phyloP scores from a whole-genome alignment of 192 early-diverging fungal genomes.

The Entomortierella lignicola region DNA sequence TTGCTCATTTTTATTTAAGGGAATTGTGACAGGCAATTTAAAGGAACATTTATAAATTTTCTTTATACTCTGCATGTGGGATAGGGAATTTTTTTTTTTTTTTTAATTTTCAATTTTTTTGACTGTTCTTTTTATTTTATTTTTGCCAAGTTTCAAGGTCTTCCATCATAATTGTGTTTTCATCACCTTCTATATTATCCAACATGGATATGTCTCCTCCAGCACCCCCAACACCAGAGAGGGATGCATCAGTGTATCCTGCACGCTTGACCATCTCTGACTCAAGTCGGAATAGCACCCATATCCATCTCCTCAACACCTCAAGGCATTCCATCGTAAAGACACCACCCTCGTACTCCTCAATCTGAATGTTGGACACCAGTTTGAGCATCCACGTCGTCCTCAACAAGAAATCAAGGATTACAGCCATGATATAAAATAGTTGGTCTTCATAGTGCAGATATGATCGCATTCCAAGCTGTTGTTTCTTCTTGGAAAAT shows the following conservation, averaged over 20 bases:
- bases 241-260: conserved; percentile 24
- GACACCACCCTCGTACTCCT: conserved; percentile 74
- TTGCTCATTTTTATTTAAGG: neutral
- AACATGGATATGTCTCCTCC: neutral
- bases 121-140: conserved; percentile 1
- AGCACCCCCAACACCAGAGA: neutral
- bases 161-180: conserved; percentile 28
- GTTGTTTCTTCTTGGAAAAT: neutral
- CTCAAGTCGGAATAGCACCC: conserved; percentile 95
- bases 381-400: conserved; percentile 89
- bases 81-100: neutral
- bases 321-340: conserved; percentile 86
- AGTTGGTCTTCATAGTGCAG: conserved; percentile 71
- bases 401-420: conserved; percentile 82
- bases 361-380: conserved; percentile 69
- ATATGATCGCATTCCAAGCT: conserved; percentile 8
- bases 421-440: conserved; percentile 86
- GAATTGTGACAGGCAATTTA: neutral
- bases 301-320: conserved; percentile 89
- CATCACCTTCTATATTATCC: conserved; percentile 7
- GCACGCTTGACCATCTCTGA: conserved; percentile 73
- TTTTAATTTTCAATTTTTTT: no score
- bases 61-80: no score
- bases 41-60: no score
- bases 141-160: conserved; percentile 42